These are phyloP conservation scores for Sarocladium kiliense DNA, from an alignment of 2,329 filamentous ascomycete species.

Conservation along the genomic window DNA sequence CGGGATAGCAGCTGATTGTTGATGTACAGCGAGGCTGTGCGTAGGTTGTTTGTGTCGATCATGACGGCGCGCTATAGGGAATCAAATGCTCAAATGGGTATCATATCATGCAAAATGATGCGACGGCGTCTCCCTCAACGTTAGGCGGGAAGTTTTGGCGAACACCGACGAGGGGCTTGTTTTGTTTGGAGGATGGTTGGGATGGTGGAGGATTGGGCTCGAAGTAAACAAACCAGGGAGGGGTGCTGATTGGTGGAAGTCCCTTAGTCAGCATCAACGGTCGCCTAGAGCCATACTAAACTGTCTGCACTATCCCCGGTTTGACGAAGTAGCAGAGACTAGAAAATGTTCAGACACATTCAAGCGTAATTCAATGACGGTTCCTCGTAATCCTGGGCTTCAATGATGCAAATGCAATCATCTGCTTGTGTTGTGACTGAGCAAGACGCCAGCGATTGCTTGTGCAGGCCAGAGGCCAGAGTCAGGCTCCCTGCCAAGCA, in stretches of 20 bases:
- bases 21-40: constrained; percentile 65
- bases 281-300: not conserved
- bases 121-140: not conserved
- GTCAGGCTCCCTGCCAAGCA: not conserved
- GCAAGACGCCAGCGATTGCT: not conserved
- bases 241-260: not conserved
- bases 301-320: too few species aligned
- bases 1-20: constrained; percentile 66
- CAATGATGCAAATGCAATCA: too few species aligned
- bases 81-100: constrained; percentile 6
- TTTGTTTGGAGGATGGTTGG: not conserved
- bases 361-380: too few species aligned
- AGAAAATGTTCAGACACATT: too few species aligned
- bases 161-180: not conserved
- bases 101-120: constrained; percentile 16
- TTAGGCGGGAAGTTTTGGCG: not conserved
- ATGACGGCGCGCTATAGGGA: constrained; percentile 26
- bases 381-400: too few species aligned
- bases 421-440: too few species aligned
- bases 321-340: too few species aligned
- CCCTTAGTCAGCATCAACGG: not conserved
- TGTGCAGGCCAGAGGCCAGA: not conserved
- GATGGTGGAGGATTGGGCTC: not conserved
- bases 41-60: constrained; percentile 57
- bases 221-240: constrained; percentile 5